These are phyloP conservation scores for Pseudopyricularia cyperi DNA, from an alignment of 2,329 filamentous ascomycete genomes.

Conservation along the genomic window DNA sequence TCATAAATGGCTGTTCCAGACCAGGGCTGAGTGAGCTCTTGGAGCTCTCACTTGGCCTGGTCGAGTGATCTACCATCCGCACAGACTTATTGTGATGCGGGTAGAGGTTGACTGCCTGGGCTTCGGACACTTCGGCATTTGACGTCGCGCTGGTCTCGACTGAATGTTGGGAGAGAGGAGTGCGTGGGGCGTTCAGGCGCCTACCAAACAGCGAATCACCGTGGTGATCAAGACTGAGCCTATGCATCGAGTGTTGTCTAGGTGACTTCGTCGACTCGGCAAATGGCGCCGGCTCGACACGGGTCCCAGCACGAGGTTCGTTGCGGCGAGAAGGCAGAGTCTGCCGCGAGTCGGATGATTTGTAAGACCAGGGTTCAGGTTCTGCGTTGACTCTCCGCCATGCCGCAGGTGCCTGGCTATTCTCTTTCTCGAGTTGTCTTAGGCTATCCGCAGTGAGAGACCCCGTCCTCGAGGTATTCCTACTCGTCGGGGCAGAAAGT, in stretches of 20 bases:
- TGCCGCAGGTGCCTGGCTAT: slow-evolving; percentile 24
- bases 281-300: slow-evolving; percentile 15
- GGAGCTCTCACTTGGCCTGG: slow-evolving; percentile 32
- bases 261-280: slow-evolving; percentile 22
- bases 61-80: slow-evolving; percentile 44
- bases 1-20: slow-evolving; percentile 12
- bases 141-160: slow-evolving; percentile 45
- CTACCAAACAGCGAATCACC: slow-evolving; percentile 40
- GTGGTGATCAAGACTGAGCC: slow-evolving; percentile 33
- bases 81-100: slow-evolving; percentile 53
- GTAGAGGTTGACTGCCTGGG: slow-evolving; percentile 47
- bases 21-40: slow-evolving; percentile 11
- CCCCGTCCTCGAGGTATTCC: slow-evolving; percentile 38
- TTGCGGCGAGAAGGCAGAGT: not conserved
- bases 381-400: slow-evolving; percentile 21
- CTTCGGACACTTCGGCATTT: slow-evolving; percentile 46
- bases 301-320: slow-evolving; percentile 11
- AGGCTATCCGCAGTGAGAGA: slow-evolving; percentile 47
- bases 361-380: slow-evolving; percentile 3
- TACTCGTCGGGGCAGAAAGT: slow-evolving; percentile 48
- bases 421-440: slow-evolving; percentile 8
- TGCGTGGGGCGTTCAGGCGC: slow-evolving; percentile 41
- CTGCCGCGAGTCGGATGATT: not conserved
- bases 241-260: slow-evolving; percentile 9
- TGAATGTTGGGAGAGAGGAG: slow-evolving; percentile 49